Evolutionary conservation across 345 rosid genomes (phyloP), one percentile per base, ranked within the genome.

Genomic region (Heritiera littoralis): DNA sequence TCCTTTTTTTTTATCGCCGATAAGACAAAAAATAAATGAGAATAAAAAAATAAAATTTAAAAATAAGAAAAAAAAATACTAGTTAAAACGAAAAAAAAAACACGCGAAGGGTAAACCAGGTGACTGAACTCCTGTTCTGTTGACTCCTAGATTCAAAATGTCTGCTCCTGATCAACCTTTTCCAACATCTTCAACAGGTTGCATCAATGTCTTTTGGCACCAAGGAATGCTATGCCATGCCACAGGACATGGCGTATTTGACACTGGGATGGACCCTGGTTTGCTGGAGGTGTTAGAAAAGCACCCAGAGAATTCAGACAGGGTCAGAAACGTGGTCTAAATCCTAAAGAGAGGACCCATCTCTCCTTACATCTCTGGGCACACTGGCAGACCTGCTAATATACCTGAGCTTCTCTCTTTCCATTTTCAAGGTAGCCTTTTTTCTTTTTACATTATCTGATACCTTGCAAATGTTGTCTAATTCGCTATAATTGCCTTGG

Each of bases 261-360:
- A 93, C 81, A 75, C 89, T 30, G 96, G 93, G 76, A 11, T 65
- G 32, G 89, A 90, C 77, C 93, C 94, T 0, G 98, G 95, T 0
- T 90, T 95, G 87, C 83, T 91, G 2, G 97, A 91, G 54, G 92
- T 93, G 38, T 77, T 93, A 49, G 97, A 95, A 65, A 84, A 87
- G 72, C 98, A 95, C 72, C 97, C 97, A 8, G 98, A 95, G 82
- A 95, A 93, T 83, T 59, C 90, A 10, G 93, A 93, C 82, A 88
- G 95, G 68, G 77, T 91, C 76, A 89, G 77, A 77, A 95, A 95
- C 94, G 92, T 93, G 85, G 78, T 93, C n/a, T 92, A 94, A 5
- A 91, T 93, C 66, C 99, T 93, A 74, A 77, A n/a, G 66, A 86
- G 91, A 63, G 98, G 96, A 20, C 96, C 98, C 75, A 90, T 95